These are phyloP conservation scores for Cicer chorassanicum DNA, from an alignment of 306 rosid genomes.

Conservation along the genomic window DNA sequence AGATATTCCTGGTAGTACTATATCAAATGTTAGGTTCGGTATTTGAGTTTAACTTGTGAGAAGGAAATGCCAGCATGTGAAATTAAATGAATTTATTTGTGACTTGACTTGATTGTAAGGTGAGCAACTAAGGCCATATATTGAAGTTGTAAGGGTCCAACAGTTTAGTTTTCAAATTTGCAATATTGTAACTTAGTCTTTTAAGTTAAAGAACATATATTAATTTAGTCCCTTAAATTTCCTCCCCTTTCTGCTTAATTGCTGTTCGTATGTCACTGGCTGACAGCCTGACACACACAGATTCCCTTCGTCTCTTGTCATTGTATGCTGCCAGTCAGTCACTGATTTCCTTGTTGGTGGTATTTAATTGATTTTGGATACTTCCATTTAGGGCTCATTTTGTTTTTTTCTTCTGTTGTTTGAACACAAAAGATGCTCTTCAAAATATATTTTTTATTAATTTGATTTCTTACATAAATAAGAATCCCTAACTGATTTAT, in stretches of 20 bases:
- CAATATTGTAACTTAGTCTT: background rate
- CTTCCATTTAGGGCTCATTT: background rate
- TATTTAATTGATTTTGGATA: constrained; percentile 6
- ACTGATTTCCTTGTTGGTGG: background rate
- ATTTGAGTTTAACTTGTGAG: constrained; percentile 4
- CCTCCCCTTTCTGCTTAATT: background rate
- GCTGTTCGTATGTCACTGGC: background rate
- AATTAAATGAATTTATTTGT: background rate
- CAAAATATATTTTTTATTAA: background rate
- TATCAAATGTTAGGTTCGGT: background rate
- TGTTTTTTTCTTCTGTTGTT: background rate
- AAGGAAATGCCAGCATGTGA: constrained; percentile 2
- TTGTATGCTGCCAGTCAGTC: background rate
- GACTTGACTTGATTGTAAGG: background rate
- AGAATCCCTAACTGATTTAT: background rate
- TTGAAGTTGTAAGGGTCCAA: background rate
- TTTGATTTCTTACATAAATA: background rate
- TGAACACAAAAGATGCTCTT: background rate
- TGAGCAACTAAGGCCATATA: background rate
- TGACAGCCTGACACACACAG: background rate
- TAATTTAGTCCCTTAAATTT: background rate
- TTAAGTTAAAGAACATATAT: background rate
- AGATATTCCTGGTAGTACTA: background rate
- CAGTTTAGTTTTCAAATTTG: background rate
- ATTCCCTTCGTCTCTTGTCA: constrained; percentile 1